A percentile compares a stretch with the other conserved stretches of the same genome.
Evolutionary conservation across 192 early-diverging fungal genomes (phyloP).

Genomic region (Obelidium mucronatum): DNA sequence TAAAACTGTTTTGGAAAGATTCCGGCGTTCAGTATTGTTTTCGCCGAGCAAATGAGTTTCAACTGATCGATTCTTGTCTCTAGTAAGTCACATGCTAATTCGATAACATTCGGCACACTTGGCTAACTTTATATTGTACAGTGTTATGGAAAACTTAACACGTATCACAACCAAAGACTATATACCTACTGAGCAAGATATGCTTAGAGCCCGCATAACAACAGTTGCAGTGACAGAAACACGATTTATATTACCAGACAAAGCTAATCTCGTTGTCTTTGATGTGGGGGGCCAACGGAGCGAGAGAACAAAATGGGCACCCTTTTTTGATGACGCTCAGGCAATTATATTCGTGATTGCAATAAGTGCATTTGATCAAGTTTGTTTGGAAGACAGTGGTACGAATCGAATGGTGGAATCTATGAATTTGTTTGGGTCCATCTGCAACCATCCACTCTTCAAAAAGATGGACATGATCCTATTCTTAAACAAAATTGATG

Average conservation of each 20-base stretch:
- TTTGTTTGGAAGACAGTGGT: slow-evolving; percentile 57
- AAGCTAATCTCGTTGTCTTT: slow-evolving; percentile 54
- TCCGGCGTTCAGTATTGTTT: slow-evolving; percentile 46
- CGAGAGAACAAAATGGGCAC: slow-evolving; percentile 66
- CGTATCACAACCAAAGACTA: slow-evolving; percentile 58
- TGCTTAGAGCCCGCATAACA: slow-evolving; percentile 68
- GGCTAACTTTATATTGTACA: background rate
- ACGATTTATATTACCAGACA: slow-evolving; percentile 51
- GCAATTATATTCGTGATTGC: slow-evolving; percentile 71
- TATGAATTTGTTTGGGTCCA: slow-evolving; percentile 41
- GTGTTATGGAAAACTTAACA: slow-evolving; percentile 45
- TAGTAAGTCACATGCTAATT: slow-evolving; percentile 51
- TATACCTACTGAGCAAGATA: slow-evolving; percentile 69
- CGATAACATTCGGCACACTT: too few relatives aligned
- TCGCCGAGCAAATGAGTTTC: slow-evolving; percentile 42
- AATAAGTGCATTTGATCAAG: slow-evolving; percentile 64
- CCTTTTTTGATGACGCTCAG: slow-evolving; percentile 67
- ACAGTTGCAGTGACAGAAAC: slow-evolving; percentile 73
- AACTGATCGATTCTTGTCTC: slow-evolving; percentile 50
- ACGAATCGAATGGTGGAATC: slow-evolving; percentile 58
- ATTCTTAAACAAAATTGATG: slow-evolving; percentile 71
- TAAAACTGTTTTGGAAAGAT: slow-evolving; percentile 48
- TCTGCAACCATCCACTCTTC: slow-evolving; percentile 49
- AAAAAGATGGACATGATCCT: slow-evolving; percentile 59
- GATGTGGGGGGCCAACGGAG: slow-evolving; percentile 73